Evolutionary conservation across 495 filamentous ascomycete species (phyloP), one percentile per base, ranked within the genome.

Genomic region (Talaromyces nanjingensis): DNA sequence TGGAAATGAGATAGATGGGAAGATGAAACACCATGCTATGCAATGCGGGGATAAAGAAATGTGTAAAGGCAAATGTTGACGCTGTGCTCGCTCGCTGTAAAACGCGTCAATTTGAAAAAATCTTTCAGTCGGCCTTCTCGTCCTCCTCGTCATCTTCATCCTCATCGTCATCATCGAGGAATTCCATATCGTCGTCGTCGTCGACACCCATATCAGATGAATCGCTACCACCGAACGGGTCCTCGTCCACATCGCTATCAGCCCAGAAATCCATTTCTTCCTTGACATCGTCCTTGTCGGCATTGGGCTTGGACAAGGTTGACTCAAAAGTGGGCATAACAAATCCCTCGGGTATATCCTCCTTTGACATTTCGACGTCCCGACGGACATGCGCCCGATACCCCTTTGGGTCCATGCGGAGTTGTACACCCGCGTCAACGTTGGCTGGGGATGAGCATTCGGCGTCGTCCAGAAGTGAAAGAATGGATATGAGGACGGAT

Each of bases 391-490:
- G 83, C 57, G 77, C 72, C 71, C 90, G 88, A 77, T 92, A 98
- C 27, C 72, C 67, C 6, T 81, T 78, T 4, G 84, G 84, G 24
- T 89, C 71, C 63, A 91, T 90, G 61, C 94, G 86, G 58, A 96
- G 84, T 83, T 93, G 83, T 12, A 97, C 89, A 29, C 89, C 85
- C 11, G 94, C 94, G 69, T 98, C 93, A 58, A 98, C 94, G 68
- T 98, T 98, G 63, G 94, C 94, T 0, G 94, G 91, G 5, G 91
- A 96, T 64, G 86, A 90, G 66, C 93, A 89, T 72, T 98, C 94
- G 16, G 94, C 91, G 71, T 96, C 89, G 71, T 98, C 94, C 52
- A 98, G 87, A 1, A 98, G 86, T n/a, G 92, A 89, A 18, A 98
- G 81, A 18, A 97, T 89, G 20, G 91, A 96, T 59, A 96, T 89